Evolutionary conservation across 306 rosid species (phyloP).

Genomic region (Inga oerstediana): DNA sequence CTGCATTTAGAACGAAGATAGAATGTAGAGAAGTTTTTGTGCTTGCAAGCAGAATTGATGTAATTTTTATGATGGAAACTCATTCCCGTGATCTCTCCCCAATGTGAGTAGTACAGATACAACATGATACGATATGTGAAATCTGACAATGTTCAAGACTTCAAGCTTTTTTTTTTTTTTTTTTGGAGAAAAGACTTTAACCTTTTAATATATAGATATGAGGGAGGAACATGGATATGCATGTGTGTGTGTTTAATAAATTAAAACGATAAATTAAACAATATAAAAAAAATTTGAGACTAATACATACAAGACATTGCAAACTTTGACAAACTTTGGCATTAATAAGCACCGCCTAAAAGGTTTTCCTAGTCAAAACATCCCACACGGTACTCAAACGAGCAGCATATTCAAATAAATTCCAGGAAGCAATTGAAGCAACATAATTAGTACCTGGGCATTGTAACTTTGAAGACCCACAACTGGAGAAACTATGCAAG

Average conservation of each 20-base stretch:
- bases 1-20: conserved; percentile 13
- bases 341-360: background rate
- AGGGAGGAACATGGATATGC: background rate
- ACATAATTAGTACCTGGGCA: conserved; percentile 58
- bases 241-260: background rate
- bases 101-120: background rate
- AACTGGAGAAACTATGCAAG: conserved; percentile 66
- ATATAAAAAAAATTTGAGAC: background rate
- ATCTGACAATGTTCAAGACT: background rate
- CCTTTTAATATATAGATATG: background rate
- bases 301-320: no score
- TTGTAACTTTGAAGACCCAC: conserved; percentile 92
- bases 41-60: background rate
- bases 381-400: background rate
- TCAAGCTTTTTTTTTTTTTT: background rate
- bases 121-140: background rate
- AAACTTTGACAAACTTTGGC: no score
- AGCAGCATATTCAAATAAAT: conserved; percentile 10
- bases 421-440: conserved; percentile 15
- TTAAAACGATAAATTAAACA: background rate
- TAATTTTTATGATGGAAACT: background rate
- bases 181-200: no score
- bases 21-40: background rate
- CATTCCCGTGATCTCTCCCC: background rate
- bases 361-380: background rate